Percentiles rank a stretch among this genome's conserved stretches.
phyloP scores from a whole-genome alignment of 352 stramenopile species.

The Thalassiosira hispida region DNA sequence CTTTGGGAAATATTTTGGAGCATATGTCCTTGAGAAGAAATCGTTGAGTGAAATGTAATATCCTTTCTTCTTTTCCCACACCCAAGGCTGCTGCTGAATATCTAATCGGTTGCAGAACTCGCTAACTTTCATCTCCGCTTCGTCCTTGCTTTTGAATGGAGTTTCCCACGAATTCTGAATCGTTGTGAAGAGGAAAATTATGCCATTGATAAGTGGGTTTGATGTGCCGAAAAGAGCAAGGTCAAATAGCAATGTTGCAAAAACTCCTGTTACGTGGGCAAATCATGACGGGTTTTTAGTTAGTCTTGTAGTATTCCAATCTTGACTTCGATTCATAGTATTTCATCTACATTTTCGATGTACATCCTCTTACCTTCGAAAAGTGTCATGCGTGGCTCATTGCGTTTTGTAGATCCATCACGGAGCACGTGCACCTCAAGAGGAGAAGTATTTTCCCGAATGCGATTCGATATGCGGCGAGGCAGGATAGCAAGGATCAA shows the following conservation, averaged over 20 bases:
- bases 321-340: too few relatives aligned
- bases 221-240: constrained; percentile 54
- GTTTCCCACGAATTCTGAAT: constrained; percentile 63
- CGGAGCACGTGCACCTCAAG: constrained; percentile 29
- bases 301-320: too few relatives aligned
- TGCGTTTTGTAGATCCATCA: constrained; percentile 8
- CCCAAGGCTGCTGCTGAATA: constrained; percentile 54
- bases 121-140: constrained; percentile 28
- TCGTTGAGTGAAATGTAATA: constrained; percentile 59
- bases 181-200: constrained; percentile 54
- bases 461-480: constrained; percentile 28
- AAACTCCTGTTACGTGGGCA: too few relatives aligned
- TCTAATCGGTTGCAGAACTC: constrained; percentile 52
- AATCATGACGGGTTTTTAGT: too few relatives aligned
- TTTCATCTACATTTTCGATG: too few relatives aligned
- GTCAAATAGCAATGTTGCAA: constrained; percentile 61
- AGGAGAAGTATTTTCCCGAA: constrained; percentile 36
- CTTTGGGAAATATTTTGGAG: constrained; percentile 20
- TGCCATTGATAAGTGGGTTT: constrained; percentile 49
- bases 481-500: constrained; percentile 48
- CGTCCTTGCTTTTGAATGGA: constrained; percentile 27
- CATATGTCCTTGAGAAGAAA: constrained; percentile 59
- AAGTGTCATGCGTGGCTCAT: constrained; percentile 54
- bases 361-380: too few relatives aligned
- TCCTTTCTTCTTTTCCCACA: constrained; percentile 40